Conservation (phyloP, 768 basidiomycete genomes). For the Termitomyces sp. region DNA sequence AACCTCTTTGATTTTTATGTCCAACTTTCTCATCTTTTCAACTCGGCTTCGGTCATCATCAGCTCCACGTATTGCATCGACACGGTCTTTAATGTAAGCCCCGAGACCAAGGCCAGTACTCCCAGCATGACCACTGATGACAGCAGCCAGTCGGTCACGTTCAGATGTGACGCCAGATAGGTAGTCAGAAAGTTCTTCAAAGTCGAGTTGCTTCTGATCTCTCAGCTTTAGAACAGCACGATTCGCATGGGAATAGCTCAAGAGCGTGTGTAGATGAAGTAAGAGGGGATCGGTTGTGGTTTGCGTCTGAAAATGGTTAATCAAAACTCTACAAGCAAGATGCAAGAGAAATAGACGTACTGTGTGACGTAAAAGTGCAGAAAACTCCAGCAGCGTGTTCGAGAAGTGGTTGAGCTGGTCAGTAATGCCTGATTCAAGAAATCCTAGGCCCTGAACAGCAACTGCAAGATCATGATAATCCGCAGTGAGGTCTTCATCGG, state of each 20-base stretch:
- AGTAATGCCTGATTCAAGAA: slow-evolving; percentile 97
- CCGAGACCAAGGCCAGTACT: slow-evolving; percentile 81
- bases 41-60: slow-evolving; percentile 93
- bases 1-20: slow-evolving; percentile 94
- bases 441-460: slow-evolving; percentile 94
- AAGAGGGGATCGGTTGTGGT: slow-evolving; percentile 92
- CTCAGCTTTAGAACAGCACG: slow-evolving; percentile 92
- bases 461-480: slow-evolving; percentile 98
- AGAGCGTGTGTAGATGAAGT: slow-evolving; percentile 82
- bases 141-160: slow-evolving; percentile 86
- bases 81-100: slow-evolving; percentile 88
- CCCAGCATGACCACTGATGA: slow-evolving; percentile 86
- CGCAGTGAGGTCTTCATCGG: slow-evolving; percentile 88
- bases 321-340: neutral
- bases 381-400: slow-evolving; percentile 93
- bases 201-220: slow-evolving; percentile 98
- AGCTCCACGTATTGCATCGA: slow-evolving; percentile 87
- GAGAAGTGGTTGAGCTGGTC: slow-evolving; percentile 97
- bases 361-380: slow-evolving; percentile 80
- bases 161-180: slow-evolving; percentile 90
- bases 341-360: slow-evolving; percentile 37
- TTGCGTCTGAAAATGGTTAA: slow-evolving; percentile 57
- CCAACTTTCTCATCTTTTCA: slow-evolving; percentile 91
- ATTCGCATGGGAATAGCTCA: slow-evolving; percentile 93
- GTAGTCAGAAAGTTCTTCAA: slow-evolving; percentile 95